phyloP scores from a whole-genome alignment of 495 filamentous ascomycete genomes.

The Amorphotheca resinae region DNA sequence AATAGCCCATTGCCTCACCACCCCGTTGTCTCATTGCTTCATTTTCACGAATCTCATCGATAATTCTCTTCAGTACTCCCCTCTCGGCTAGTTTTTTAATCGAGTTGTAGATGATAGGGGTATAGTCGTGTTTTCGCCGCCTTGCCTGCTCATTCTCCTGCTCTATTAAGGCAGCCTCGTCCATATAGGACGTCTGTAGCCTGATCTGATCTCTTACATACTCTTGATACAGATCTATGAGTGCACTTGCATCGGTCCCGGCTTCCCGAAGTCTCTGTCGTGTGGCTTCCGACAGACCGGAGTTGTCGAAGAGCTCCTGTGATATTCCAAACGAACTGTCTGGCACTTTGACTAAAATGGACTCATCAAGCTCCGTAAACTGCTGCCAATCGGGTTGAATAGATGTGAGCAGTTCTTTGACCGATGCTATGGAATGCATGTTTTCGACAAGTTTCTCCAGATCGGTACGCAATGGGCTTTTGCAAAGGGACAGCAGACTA shows the following conservation, averaged over 20 bases:
- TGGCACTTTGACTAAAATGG: neutral
- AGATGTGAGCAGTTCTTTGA: constrained; percentile 18
- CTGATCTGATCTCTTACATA: neutral
- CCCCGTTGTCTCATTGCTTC: neutral
- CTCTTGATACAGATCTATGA: constrained; percentile 3
- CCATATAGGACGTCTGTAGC: constrained; percentile 1
- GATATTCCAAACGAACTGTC: constrained; percentile 1
- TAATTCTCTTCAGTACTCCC: constrained; percentile 8
- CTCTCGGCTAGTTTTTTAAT: constrained; percentile 8
- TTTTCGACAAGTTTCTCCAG: constrained; percentile 24
- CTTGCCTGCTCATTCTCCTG: constrained; percentile 9
- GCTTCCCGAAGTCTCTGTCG: neutral
- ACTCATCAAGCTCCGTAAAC: constrained; percentile 3
- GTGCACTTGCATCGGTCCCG: neutral
- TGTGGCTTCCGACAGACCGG: neutral
- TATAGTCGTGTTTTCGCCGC: constrained; percentile 8
- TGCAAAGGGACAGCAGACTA: constrained; percentile 35
- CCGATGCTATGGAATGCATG: constrained; percentile 20
- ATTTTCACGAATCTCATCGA: neutral
- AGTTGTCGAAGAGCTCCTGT: constrained; percentile 1
- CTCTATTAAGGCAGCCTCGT: constrained; percentile 1
- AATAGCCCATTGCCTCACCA: neutral
- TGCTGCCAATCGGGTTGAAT: constrained; percentile 14
- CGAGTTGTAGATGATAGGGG: constrained; percentile 7
- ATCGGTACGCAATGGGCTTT: constrained; percentile 23